These are phyloP conservation scores for Backusella psychrophila DNA, from an alignment of 192 early-diverging fungal genomes.

Conservation along the genomic window DNA sequence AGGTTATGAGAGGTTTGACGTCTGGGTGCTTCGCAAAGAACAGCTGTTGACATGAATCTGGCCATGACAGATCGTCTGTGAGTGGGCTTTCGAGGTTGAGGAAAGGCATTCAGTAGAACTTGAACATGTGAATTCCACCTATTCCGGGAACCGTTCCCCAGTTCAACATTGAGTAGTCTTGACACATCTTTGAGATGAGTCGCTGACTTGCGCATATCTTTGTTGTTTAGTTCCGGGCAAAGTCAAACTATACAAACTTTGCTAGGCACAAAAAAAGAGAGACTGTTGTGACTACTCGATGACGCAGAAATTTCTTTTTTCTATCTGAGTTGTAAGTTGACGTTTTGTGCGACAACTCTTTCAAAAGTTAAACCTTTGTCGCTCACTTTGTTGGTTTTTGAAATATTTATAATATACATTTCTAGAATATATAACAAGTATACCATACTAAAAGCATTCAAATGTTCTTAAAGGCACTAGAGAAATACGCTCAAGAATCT, in stretches of 20 bases:
- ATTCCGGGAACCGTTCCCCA: neutral
- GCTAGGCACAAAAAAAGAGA: constrained; percentile 15
- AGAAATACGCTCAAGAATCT: no score
- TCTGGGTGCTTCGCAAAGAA: neutral
- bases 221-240: constrained; percentile 12
- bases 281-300: constrained; percentile 11
- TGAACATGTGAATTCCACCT: constrained; percentile 11
- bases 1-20: neutral
- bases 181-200: constrained; percentile 20
- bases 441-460: no score
- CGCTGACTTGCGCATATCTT: constrained; percentile 21
- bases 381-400: neutral
- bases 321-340: neutral
- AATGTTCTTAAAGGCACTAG: no score
- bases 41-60: neutral
- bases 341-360: neutral
- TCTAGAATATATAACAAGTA: no score
- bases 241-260: neutral
- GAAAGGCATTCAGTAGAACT: constrained; percentile 7
- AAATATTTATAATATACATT: no score
- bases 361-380: neutral
- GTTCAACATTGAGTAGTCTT: neutral
- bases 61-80: neutral
- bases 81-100: neutral
- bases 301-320: constrained; percentile 9